Percentiles rank a stretch among this genome's conserved stretches.
Evolutionary conservation across 345 rosid species (phyloP).

Genomic region (Carallia pectinifolia): DNA sequence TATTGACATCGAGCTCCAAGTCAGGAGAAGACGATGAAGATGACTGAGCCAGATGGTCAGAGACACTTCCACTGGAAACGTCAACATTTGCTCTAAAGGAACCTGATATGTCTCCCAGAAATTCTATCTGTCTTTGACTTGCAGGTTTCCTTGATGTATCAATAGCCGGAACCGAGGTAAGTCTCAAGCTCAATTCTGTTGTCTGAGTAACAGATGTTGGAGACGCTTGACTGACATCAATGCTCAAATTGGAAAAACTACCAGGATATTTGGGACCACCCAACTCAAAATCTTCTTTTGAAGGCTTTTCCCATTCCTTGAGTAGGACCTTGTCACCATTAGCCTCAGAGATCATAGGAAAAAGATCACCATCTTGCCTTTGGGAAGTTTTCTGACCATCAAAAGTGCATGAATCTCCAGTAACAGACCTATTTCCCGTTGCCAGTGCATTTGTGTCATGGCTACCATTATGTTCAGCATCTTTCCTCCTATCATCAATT

Average conservation of each 20-base stretch:
- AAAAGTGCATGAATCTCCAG: conserved; percentile 24
- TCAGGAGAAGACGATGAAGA: conserved; percentile 39
- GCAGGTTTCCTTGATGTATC: conserved; percentile 24
- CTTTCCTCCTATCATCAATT: conserved; percentile 31
- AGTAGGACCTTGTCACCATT: conserved; percentile 28
- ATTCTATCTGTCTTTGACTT: conserved; percentile 20
- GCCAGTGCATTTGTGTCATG: conserved; percentile 12
- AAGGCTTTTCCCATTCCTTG: conserved; percentile 37
- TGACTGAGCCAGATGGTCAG: conserved; percentile 33
- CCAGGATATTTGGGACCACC: conserved; percentile 30
- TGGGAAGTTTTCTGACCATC: conserved; percentile 27
- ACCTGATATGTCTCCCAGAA: conserved; percentile 24
- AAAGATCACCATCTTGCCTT: conserved; percentile 14
- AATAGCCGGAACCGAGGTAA: conserved; percentile 35
- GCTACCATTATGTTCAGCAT: conserved; percentile 22
- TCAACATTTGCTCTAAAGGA: conserved; percentile 25
- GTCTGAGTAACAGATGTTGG: conserved; percentile 48
- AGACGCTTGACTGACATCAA: conserved; percentile 41
- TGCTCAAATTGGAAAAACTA: conserved; percentile 45
- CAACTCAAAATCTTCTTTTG: conserved; percentile 24
- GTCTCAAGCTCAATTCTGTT: conserved; percentile 54
- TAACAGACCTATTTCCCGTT: conserved; percentile 21
- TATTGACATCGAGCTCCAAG: conserved; percentile 23
- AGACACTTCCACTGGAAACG: conserved; percentile 14
- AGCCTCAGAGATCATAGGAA: conserved; percentile 21